phyloP scores from a whole-genome alignment of 2,329 filamentous ascomycete species.

The Clarireedia homoeocarpa region DNA sequence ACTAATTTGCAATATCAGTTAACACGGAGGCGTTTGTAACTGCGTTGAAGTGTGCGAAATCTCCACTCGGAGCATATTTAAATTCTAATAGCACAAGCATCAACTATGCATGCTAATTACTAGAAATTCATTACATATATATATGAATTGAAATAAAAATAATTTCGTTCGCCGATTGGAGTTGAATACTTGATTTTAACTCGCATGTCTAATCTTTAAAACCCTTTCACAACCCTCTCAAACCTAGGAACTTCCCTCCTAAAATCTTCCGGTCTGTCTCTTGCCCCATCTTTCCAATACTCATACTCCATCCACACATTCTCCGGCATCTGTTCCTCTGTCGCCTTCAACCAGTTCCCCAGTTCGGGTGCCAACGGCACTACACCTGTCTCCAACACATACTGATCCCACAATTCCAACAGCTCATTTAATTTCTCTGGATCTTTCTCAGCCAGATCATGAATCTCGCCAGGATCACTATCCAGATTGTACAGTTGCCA shows the following conservation, averaged over 20 bases:
- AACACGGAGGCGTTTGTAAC: no score
- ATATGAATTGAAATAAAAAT: no score
- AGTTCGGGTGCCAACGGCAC: constrained; percentile 51
- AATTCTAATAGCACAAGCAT: no score
- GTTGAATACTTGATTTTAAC: no score
- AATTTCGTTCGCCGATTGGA: no score
- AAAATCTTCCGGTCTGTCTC: constrained; percentile 15
- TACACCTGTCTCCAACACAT: constrained; percentile 51
- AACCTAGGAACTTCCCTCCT: constrained; percentile 11
- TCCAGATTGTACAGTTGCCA: constrained; percentile 51
- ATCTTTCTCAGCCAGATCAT: constrained; percentile 35
- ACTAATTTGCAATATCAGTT: no score
- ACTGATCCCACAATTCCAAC: constrained; percentile 48
- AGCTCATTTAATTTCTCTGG: constrained; percentile 39
- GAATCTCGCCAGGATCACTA: constrained; percentile 43
- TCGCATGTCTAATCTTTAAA: background rate
- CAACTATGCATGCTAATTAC: no score
- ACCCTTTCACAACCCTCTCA: constrained; percentile 11
- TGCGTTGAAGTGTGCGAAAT: no score
- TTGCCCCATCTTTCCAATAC: constrained; percentile 49
- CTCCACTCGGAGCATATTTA: no score
- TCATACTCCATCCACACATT: constrained; percentile 60
- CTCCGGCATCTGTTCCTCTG: constrained; percentile 57
- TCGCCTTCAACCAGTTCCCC: constrained; percentile 50
- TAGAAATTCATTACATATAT: no score